Base-by-base conservation (phyloP, 257 asterid species). In the Lavandula angustifolia region DNA sequence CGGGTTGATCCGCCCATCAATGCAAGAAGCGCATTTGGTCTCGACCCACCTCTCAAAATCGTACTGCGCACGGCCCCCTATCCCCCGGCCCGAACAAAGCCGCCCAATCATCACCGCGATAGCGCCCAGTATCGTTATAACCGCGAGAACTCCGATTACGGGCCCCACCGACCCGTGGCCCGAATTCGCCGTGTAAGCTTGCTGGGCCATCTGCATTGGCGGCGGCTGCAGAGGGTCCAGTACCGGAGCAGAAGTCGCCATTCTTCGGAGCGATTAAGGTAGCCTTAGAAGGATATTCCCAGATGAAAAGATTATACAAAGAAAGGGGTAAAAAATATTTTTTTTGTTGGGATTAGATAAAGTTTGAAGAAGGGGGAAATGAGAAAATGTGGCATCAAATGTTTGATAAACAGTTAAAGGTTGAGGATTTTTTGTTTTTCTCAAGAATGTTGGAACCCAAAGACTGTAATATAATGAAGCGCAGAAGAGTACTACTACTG, bases 1-100 rank as follows among this genome's bases (percentile, higher is more conserved):
- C 22, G 77, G 78, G 57, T 81, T 81, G 71, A 84, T 73, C 72
- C 91, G 79, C 6, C 96, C 96, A 32, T 89, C 96, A n/a, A 92
- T 78, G 69, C 96, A 92, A 55, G 95, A 72, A 6, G 85, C 80
- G 69, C 96, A 92, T 79, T 89, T 92, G n/a, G 80, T 72, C 69
- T 92, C 98, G 1, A 82, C 85, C 98, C 98, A 92, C 34, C 85
- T 72, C 52, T 89, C 96, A 12, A 89, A 76, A 67, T 89, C 96
- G 75, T 83, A 87, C 81, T 73, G 83, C 3, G 78, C 91, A 1
- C 35, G 79, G 4, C 96, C 96, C 80, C 79, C 73, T 17, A 92
- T 78, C 11, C 82, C 81, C 67, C 96, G 80, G 9, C 96, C 96
- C 14, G 96, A 82, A 72, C 98, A 89, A 2, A 89, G 76, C 46